A percentile compares a stretch with the other conserved stretches of the same genome.
Conservation (phyloP, 305 asterid species). For the Petunia hybrid region DNA sequence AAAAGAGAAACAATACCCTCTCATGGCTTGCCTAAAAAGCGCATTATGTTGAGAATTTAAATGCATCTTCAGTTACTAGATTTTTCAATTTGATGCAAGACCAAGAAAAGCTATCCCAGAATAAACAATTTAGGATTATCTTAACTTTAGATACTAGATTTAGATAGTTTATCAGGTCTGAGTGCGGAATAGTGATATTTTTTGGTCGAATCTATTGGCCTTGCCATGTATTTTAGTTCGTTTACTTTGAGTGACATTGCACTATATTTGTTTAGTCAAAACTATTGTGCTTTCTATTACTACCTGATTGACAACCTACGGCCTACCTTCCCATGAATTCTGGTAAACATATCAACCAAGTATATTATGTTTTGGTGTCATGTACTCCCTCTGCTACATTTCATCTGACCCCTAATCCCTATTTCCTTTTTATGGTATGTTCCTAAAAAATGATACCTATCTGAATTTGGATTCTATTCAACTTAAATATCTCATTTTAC, state of each 20-base stretch:
- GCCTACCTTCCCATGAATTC: neutral
- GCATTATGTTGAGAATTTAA: constrained; percentile 6
- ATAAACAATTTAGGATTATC: constrained; percentile 18
- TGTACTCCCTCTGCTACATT: neutral
- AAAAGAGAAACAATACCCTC: constrained; percentile 11
- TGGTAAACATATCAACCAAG: neutral
- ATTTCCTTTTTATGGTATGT: too few species aligned
- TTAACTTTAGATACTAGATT: constrained; percentile 10
- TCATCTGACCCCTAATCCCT: too few species aligned
- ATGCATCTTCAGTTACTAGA: neutral
- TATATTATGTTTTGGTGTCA: constrained; percentile 17
- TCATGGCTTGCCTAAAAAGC: constrained; percentile 24
- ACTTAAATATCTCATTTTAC: too few species aligned
- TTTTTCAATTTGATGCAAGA: constrained; percentile 21
- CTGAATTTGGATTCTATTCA: too few species aligned
- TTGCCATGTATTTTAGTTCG: constrained; percentile 1
- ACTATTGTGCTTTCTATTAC: neutral
- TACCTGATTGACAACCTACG: constrained; percentile 22
- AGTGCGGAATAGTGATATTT: constrained; percentile 13
- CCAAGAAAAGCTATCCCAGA: neutral
- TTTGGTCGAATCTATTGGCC: neutral
- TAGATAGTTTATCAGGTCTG: constrained; percentile 4
- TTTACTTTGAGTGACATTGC: constrained; percentile 8
- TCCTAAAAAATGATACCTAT: too few species aligned
- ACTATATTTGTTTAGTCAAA: neutral